Base-by-base conservation (phyloP, 371 early-diverging fungal genomes). In the Mortierella sp. region DNA sequence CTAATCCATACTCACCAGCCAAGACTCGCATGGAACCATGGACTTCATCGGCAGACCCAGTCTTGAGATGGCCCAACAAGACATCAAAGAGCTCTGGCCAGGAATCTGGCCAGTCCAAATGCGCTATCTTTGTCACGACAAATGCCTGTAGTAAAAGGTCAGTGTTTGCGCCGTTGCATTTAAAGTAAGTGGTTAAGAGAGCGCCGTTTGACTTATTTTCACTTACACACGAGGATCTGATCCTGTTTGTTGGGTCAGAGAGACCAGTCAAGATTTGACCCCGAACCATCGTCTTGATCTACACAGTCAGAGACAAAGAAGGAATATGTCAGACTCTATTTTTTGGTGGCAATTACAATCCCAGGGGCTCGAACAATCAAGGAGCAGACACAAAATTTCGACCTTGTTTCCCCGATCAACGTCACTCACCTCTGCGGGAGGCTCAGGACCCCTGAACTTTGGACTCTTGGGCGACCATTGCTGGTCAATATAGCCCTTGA, bases 1-100 rank as follows among this genome's bases (percentile, higher is more conserved):
- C 47, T 24, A 29, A 29, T 45, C 31, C 8, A 34, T 9, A 37
- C 44, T 40, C 77, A 87, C 87, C 87, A 48, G 91, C 86, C 64
- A 97, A 87, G 7, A 97, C 97, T 63, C 93, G 89, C 93, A 98
- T 93, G n/a, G 96, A 93, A 44, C 97, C 96, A 80, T 96, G 95
- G 22, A 96, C 94, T 70, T 92, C 92, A 41, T 93, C 90, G 0
- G 91, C 80, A 34, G 91, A 88, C 64, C 92, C 93, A 37, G 90
- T 88, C 65, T 92, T 91, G 64, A 97, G 85, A 68, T 92, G 88
- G 31, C 86, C 88, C 41, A 97, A 80, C 43, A 98, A 87, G 29
- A 92, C 88, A 73, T 94, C 92, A 73, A 97, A 91, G 43, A 98
- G 89, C 48, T 94, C 91, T 19, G 96, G 96, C 99, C 99, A 98